Conservation (phyloP, 139 green algal species). For the Nannochloris sp. region DNA sequence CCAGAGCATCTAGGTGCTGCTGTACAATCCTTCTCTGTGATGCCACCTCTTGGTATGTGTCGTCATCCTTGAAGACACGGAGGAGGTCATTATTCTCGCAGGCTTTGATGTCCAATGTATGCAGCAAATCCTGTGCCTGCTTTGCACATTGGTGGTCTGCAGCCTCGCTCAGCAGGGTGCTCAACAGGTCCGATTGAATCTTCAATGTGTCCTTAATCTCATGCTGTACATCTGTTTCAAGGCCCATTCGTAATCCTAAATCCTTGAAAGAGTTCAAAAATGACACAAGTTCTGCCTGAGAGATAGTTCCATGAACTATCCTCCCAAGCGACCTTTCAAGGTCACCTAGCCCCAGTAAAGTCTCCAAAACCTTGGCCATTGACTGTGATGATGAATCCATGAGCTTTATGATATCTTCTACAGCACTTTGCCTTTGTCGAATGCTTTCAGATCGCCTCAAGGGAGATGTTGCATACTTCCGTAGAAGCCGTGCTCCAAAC, state of each 20-base stretch:
- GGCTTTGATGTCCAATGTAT: no score
- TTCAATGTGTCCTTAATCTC: constrained; percentile 5
- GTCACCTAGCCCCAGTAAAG: constrained; percentile 37
- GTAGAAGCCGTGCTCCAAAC: constrained; percentile 57
- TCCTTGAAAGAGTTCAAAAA: constrained; percentile 31
- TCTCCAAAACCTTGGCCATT: no score
- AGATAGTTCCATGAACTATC: constrained; percentile 59
- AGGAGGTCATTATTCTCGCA: no score
- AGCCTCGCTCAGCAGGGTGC: no score
- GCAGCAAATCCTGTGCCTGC: no score
- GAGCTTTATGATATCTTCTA: constrained; percentile 49
- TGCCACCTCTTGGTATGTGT: constrained; percentile 35
- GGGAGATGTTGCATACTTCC: constrained; percentile 62
- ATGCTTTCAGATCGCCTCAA: constrained; percentile 43
- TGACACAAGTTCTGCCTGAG: constrained; percentile 59
- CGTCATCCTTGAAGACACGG: no score
- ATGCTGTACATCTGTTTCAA: constrained; percentile 29
- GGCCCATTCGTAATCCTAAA: constrained; percentile 26
- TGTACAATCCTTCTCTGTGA: constrained; percentile 13
- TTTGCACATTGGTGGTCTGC: no score
- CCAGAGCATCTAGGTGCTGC: constrained; percentile 25
- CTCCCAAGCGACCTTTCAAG: constrained; percentile 68
- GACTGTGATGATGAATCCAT: no score
- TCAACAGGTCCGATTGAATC: no score
- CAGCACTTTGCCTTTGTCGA: constrained; percentile 53